These are phyloP conservation scores for Truncatella angustata DNA, from an alignment of 2,329 filamentous ascomycete genomes.

Conservation along the genomic window DNA sequence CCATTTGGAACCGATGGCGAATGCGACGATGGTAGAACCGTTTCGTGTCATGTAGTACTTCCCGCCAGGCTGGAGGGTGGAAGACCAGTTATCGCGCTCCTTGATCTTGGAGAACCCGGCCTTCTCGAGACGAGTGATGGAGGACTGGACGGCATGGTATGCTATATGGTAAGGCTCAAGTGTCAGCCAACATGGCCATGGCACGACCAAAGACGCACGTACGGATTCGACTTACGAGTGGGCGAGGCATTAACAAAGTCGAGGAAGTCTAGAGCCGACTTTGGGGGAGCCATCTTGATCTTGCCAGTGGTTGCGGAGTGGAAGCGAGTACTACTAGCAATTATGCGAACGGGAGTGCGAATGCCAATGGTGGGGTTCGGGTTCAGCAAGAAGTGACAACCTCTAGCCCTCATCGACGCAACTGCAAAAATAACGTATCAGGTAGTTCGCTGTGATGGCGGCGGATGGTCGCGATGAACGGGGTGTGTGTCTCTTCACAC, in stretches of 20 bases:
- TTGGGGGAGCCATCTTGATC: conserved; percentile 51
- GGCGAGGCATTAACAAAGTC: conserved; percentile 94
- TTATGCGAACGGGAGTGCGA: too few species aligned
- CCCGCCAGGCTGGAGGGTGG: conserved; percentile 75
- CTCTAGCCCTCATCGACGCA: too few species aligned
- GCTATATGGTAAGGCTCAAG: conserved; percentile 56
- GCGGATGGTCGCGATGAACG: too few species aligned
- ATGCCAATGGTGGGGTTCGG: too few species aligned
- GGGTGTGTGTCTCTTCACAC: too few species aligned
- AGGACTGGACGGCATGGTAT: conserved; percentile 86
- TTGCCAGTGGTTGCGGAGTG: conserved; percentile 1
- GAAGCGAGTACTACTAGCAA: not conserved
- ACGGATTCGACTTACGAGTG: conserved; percentile 75
- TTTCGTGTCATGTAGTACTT: conserved; percentile 98
- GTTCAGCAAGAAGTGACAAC: too few species aligned
- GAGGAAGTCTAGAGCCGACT: conserved; percentile 76
- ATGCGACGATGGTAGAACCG: conserved; percentile 86
- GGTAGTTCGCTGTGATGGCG: too few species aligned
- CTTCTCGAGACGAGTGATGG: conserved; percentile 71
- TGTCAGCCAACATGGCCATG: too few species aligned
- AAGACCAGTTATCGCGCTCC: conserved; percentile 87
- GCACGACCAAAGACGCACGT: too few species aligned
- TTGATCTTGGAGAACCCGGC: conserved; percentile 86
- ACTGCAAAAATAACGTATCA: too few species aligned
- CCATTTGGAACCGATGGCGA: conserved; percentile 89